A percentile compares a stretch with the other conserved stretches of the same genome.
These are phyloP conservation scores for Tephrocybe sp. DNA, from an alignment of 768 basidiomycete species.

Conservation along the genomic window DNA sequence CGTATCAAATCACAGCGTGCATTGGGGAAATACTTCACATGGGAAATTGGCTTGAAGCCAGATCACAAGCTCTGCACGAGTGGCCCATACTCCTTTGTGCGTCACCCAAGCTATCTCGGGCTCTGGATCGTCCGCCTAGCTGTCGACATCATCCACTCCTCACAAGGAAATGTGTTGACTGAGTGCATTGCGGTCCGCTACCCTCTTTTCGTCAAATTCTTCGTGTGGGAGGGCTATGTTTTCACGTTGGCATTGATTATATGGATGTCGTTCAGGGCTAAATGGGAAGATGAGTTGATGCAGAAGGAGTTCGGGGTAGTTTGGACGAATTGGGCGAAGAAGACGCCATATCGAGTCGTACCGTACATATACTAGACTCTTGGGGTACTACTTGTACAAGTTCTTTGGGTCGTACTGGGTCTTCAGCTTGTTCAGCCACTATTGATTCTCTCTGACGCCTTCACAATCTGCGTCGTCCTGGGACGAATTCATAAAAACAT, in stretches of 20 bases:
- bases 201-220: neutral
- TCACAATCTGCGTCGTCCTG: too few relatives aligned
- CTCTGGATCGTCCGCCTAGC: constrained; percentile 1
- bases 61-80: constrained; percentile 8
- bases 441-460: too few relatives aligned
- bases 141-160: constrained; percentile 3
- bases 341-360: constrained; percentile 10
- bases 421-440: too few relatives aligned
- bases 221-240: neutral
- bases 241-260: neutral
- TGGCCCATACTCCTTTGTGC: constrained; percentile 8
- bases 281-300: constrained; percentile 13
- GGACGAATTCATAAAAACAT: too few relatives aligned
- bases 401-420: neutral
- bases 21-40: constrained; percentile 9
- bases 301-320: constrained; percentile 1
- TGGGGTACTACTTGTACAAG: neutral
- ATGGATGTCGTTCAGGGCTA: constrained; percentile 8
- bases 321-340: constrained; percentile 4
- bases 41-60: constrained; percentile 10
- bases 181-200: constrained; percentile 3
- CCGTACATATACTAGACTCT: neutral
- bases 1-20: constrained; percentile 5
- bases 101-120: constrained; percentile 10
- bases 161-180: neutral